Evolutionary conservation across 2,329 filamentous ascomycete species (phyloP).

Genomic region (Cercospora zeina): DNA sequence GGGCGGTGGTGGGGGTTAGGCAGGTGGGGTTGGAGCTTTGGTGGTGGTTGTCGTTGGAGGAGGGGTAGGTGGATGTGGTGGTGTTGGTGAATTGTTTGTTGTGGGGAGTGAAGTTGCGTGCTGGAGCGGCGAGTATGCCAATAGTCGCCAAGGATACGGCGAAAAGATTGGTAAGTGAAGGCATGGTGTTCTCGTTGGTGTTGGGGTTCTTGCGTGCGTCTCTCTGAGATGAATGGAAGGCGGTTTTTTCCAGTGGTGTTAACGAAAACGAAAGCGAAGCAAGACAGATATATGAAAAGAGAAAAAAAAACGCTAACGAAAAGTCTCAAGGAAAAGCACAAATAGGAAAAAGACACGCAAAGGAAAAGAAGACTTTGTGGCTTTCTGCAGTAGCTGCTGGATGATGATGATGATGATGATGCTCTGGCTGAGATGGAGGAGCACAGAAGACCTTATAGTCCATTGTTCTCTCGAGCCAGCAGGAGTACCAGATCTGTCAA

Average conservation of each 20-base stretch:
- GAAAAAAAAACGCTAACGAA: conserved; percentile 7
- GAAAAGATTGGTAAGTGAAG: conserved; percentile 8
- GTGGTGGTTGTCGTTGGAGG: conserved; percentile 3
- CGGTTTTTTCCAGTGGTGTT: neutral
- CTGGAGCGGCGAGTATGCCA: conserved; percentile 15
- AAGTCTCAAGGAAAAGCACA: conserved; percentile 18
- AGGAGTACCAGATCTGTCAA: neutral
- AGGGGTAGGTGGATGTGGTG: conserved; percentile 32
- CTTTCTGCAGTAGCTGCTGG: conserved; percentile 12
- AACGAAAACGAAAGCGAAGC: neutral
- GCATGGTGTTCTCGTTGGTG: conserved; percentile 9
- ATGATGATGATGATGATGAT: conserved; percentile 2
- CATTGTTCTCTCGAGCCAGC: conserved; percentile 1
- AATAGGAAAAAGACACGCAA: conserved; percentile 11
- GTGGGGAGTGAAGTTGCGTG: conserved; percentile 32
- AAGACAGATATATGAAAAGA: conserved; percentile 15
- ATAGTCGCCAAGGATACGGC: conserved; percentile 14
- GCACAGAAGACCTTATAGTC: conserved; percentile 7
- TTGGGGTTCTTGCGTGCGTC: neutral
- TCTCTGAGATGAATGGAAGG: neutral
- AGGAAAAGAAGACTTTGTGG: conserved; percentile 3
- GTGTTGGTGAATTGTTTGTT: conserved; percentile 35
- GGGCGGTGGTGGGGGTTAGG: conserved; percentile 31
- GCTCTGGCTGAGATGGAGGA: neutral
- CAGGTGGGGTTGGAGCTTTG: conserved; percentile 23